phyloP scores from a whole-genome alignment of 352 stramenopile species.

The Globisporangium heterothallicum region DNA sequence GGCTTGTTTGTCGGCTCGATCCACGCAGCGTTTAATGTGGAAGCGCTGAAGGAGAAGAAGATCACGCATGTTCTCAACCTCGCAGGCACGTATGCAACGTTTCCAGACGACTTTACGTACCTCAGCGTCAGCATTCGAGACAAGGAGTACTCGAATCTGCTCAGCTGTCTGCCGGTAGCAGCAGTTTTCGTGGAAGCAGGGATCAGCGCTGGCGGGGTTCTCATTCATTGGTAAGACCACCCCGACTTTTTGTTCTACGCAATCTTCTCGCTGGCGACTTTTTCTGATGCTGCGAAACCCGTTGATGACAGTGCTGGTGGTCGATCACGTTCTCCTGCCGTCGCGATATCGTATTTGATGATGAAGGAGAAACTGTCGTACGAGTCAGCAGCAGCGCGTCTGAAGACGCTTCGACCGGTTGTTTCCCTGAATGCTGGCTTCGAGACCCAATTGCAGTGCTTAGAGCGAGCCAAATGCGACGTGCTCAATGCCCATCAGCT shows the following conservation, averaged over 20 bases:
- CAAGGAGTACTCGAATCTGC: constrained; percentile 86
- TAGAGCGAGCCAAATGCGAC: constrained; percentile 59
- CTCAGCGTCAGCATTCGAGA: constrained; percentile 86
- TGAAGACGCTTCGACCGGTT: constrained; percentile 59
- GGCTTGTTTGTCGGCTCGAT: constrained; percentile 84
- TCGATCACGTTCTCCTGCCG: constrained; percentile 75
- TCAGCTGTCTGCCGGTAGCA: constrained; percentile 76
- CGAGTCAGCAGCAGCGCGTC: constrained; percentile 34
- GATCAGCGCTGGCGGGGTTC: constrained; percentile 52
- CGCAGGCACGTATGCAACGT: constrained; percentile 79
- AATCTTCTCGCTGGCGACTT: too few relatives aligned
- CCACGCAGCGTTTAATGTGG: constrained; percentile 84
- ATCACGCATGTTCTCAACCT: constrained; percentile 88
- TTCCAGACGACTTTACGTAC: constrained; percentile 86
- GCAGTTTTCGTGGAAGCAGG: constrained; percentile 79
- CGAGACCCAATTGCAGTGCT: constrained; percentile 74
- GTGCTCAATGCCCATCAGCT: constrained; percentile 78
- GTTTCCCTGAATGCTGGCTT: constrained; percentile 79
- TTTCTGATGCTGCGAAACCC: neutral
- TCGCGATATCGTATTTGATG: constrained; percentile 81
- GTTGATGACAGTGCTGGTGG: constrained; percentile 43
- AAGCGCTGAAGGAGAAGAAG: constrained; percentile 61
- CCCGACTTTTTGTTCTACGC: neutral
- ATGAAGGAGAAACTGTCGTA: constrained; percentile 50
- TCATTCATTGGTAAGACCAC: constrained; percentile 69